Percentiles rank a stretch among this genome's conserved stretches.
These are phyloP conservation scores for Quercus suber DNA, from an alignment of 306 rosid genomes.

Conservation along the genomic window DNA sequence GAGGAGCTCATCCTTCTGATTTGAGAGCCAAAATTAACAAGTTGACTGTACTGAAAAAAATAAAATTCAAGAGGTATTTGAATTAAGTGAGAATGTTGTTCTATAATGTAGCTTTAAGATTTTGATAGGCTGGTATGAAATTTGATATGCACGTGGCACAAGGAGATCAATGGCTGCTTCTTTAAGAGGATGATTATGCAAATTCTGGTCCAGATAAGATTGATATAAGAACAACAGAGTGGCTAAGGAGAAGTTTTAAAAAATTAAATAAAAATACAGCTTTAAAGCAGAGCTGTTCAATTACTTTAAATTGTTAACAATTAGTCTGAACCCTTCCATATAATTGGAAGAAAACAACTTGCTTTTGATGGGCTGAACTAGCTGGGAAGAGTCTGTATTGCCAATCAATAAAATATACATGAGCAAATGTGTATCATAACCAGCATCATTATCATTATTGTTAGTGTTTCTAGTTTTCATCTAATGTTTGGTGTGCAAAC, in stretches of 20 bases:
- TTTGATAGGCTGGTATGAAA: not conserved
- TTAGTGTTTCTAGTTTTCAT: slow-evolving; percentile 22
- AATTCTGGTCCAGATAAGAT: not conserved
- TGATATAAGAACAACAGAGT: not conserved
- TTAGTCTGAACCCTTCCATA: not conserved
- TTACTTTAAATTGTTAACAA: not conserved
- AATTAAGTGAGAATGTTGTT: not conserved
- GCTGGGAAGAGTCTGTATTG: slow-evolving; percentile 8
- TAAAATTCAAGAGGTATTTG: not conserved
- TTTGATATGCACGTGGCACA: not conserved
- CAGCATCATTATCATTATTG: not conserved
- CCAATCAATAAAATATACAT: not conserved
- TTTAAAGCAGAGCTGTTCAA: not conserved
- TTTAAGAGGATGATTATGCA: not conserved
- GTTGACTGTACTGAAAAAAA: not conserved
- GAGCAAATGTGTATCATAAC: not conserved
- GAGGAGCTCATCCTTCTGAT: not conserved
- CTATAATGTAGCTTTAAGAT: not conserved
- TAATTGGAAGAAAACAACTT: not conserved
- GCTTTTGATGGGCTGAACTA: not conserved
- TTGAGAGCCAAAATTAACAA: not conserved
- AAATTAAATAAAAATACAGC: not conserved
- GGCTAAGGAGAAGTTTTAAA: not conserved
- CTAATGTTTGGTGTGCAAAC: slow-evolving; percentile 22
- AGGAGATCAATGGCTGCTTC: not conserved